These are phyloP conservation scores for Blumeria graminis DNA, from an alignment of 2,329 filamentous ascomycete species.

Conservation along the genomic window DNA sequence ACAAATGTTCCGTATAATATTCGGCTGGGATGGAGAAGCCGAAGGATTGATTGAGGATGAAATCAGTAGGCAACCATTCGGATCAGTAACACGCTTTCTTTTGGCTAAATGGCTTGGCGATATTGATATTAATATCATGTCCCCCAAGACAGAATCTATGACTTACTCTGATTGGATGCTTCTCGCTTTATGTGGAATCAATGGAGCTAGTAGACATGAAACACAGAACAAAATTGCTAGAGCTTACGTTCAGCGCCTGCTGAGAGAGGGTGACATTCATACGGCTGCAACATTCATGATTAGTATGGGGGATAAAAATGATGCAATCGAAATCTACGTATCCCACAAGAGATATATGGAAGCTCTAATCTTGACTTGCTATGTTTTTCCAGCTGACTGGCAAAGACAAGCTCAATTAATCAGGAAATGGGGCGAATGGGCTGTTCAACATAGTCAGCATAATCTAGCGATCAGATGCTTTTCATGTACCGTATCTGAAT, in stretches of 20 bases:
- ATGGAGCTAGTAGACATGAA: constrained; percentile 53
- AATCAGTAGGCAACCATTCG: constrained; percentile 44
- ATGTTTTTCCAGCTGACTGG: constrained; percentile 71
- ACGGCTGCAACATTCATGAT: constrained; percentile 82
- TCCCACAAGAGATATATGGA: constrained; percentile 85
- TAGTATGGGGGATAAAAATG: constrained; percentile 73
- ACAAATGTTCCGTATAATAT: constrained; percentile 85
- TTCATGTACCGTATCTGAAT: constrained; percentile 69
- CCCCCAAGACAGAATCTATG: constrained; percentile 61
- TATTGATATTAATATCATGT: constrained; percentile 57
- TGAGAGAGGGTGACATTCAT: constrained; percentile 78
- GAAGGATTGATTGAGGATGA: constrained; percentile 67
- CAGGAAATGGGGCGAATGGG: constrained; percentile 84
- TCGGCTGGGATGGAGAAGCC: constrained; percentile 79
- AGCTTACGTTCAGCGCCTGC: constrained; percentile 68
- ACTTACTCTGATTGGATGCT: constrained; percentile 95
- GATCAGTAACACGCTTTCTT: constrained; percentile 57
- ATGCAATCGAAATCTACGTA: constrained; percentile 89
- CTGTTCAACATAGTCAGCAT: constrained; percentile 65
- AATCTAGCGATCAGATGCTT: constrained; percentile 83
- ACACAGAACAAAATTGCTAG: constrained; percentile 80
- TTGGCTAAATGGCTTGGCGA: constrained; percentile 86
- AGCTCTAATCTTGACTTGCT: constrained; percentile 65
- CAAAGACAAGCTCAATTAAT: constrained; percentile 70
- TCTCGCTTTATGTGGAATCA: constrained; percentile 38